These are phyloP conservation scores for Cucurbita maxima DNA, from an alignment of 306 rosid genomes.

Conservation along the genomic window DNA sequence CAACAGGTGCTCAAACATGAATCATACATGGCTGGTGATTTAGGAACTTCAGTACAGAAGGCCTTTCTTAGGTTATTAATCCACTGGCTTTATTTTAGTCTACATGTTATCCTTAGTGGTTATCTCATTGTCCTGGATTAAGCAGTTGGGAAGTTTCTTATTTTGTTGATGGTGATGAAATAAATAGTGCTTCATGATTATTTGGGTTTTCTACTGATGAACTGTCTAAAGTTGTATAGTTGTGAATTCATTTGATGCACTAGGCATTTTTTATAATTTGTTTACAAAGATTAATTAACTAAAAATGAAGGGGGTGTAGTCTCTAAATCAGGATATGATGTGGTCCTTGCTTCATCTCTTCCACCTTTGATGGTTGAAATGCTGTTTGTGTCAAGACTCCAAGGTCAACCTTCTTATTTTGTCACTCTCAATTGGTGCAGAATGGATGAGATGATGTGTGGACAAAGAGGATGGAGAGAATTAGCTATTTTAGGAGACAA, in stretches of 20 bases:
- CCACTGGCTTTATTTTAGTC: neutral
- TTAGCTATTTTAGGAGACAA: slow-evolving; percentile 79
- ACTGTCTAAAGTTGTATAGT: neutral
- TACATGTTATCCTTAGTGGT: neutral
- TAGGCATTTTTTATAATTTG: neutral
- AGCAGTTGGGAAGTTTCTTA: neutral
- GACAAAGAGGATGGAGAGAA: slow-evolving; percentile 98
- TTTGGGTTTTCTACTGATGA: neutral
- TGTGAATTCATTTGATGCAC: neutral
- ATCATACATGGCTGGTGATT: slow-evolving; percentile 65
- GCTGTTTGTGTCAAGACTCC: neutral
- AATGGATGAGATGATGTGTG: slow-evolving; percentile 98
- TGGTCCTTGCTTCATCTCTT: neutral
- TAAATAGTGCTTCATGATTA: neutral
- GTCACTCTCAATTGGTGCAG: slow-evolving; percentile 27
- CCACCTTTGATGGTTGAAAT: neutral
- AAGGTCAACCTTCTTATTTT: neutral
- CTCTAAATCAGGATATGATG: neutral
- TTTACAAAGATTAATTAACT: neutral
- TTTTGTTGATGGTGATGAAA: neutral
- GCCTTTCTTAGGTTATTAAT: slow-evolving; percentile 65
- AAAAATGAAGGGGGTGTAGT: neutral
- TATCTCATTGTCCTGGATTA: neutral
- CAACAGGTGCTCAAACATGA: slow-evolving; percentile 63
- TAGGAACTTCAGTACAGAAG: slow-evolving; percentile 47